phyloP scores from a whole-genome alignment of 345 rosid genomes.

The Diplotaxis tenuifolia region DNA sequence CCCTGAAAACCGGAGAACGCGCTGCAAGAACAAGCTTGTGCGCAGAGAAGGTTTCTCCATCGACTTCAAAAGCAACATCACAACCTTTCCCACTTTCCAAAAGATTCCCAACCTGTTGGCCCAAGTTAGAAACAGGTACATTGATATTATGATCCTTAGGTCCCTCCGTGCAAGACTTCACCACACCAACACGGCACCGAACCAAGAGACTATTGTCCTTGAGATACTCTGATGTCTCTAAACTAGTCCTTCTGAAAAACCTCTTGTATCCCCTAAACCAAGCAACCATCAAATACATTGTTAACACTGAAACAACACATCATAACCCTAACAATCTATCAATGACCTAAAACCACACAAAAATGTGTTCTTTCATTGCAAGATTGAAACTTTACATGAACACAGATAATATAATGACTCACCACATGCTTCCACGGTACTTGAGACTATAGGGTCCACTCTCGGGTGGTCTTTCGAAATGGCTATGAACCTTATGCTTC shows the following conservation, averaged over 20 bases:
- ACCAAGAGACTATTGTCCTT: slow-evolving; percentile 67
- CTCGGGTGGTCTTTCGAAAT: slow-evolving; percentile 73
- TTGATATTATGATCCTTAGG: slow-evolving; percentile 55
- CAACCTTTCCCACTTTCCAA: slow-evolving; percentile 56
- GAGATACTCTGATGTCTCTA: slow-evolving; percentile 68
- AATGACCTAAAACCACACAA: not conserved
- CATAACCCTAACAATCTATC: not conserved
- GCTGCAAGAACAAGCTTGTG: slow-evolving; percentile 72
- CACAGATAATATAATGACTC: slow-evolving; percentile 22
- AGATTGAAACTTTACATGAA: not conserved
- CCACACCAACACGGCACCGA: slow-evolving; percentile 77
- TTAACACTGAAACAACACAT: not conserved
- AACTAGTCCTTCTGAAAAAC: slow-evolving; percentile 60
- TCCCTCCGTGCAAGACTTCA: slow-evolving; percentile 62
- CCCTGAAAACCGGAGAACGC: slow-evolving; percentile 77
- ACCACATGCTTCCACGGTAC: slow-evolving; percentile 88
- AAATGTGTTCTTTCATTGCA: not conserved
- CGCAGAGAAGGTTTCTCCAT: slow-evolving; percentile 57
- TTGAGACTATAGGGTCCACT: slow-evolving; percentile 74
- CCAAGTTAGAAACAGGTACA: slow-evolving; percentile 58
- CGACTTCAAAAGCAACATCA: slow-evolving; percentile 65
- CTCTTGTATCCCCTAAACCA: slow-evolving; percentile 82
- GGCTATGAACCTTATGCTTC: slow-evolving; percentile 68
- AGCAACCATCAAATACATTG: slow-evolving; percentile 16
- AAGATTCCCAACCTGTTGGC: slow-evolving; percentile 56